Base-by-base conservation (phyloP, 2,329 filamentous ascomycete species). In the Talaromyces sp. region DNA sequence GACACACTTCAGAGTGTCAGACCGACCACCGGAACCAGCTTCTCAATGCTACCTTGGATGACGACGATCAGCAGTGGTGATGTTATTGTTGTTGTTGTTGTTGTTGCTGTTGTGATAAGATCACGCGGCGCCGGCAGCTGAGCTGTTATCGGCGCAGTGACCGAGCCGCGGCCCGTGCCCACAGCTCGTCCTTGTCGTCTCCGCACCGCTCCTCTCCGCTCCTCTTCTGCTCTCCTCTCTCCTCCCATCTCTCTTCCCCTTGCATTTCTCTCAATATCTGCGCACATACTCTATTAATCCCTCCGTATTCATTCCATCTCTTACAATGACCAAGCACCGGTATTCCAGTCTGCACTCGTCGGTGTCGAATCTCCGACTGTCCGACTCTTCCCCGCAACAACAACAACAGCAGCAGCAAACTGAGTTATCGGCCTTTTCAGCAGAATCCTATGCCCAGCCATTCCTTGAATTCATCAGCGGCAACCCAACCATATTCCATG, bases 401-500 rank as follows among this genome's bases (percentile, higher is more conserved):
- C 61, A 48, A 48, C 43, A 59, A 60, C 66, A 60, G 51, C 57
- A 60, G 51, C 57, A 43, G 50, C 64, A 19, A 12, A 14, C 38
- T 4, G 19, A 27, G 17, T 35, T 24, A 32, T 38, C 57, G 19
- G 6, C 69, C 21, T 65, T 76, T 56, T 65, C 64, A 11, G 75
- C 77, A 4, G 86, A 87, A 68, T 81, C 81, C 61, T 96, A 92
- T 73, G 89, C 90, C 9, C 82, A 91, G 75, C 91, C 92, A 0
- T 97, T 96, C 73, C 88, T 89, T 72, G 83, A 91, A 57, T 97
- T 97, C 72, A 84, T 97, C 79, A 89, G 87, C 51, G 83, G 89
- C 63, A 96, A 97, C 71, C 94, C 94, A 0, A 97, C 94, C 9
- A 85, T 97, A 53, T 99, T 96, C 74, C 94, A 99, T 70, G 86